Percentiles rank a stretch among this genome's conserved stretches.
phyloP scores from a whole-genome alignment of 345 rosid genomes.

The Chamaenerion angustifolium region DNA sequence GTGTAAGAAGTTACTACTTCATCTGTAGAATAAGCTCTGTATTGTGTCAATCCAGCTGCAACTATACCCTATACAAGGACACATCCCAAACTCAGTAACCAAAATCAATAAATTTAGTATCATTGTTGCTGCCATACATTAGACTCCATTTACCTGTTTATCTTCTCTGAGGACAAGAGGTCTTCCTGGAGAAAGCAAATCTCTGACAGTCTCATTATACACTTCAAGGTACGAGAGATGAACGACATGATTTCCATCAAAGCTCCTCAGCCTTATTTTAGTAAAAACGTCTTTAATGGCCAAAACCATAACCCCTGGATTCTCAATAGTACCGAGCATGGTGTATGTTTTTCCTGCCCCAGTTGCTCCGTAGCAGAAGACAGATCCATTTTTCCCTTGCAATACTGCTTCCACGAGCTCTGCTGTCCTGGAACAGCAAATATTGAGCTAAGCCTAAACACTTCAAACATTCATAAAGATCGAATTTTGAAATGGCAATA shows the following conservation, averaged over 20 bases:
- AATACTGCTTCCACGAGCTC: slow-evolving; percentile 80
- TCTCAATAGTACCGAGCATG: slow-evolving; percentile 81
- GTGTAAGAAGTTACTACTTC: slow-evolving; percentile 33
- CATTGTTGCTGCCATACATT: no score
- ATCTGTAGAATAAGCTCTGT: slow-evolving; percentile 88
- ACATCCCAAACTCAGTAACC: neutral
- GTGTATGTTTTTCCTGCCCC: slow-evolving; percentile 97
- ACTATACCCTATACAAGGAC: slow-evolving; percentile 54
- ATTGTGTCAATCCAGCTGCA: slow-evolving; percentile 91
- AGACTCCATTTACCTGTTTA: slow-evolving; percentile 39
- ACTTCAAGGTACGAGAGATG: slow-evolving; percentile 93
- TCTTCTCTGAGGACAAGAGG: slow-evolving; percentile 93
- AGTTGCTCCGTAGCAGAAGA: slow-evolving; percentile 96
- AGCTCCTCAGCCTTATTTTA: slow-evolving; percentile 74
- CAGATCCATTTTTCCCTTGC: slow-evolving; percentile 91
- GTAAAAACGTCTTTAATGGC: slow-evolving; percentile 86
- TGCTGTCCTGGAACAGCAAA: slow-evolving; percentile 51
- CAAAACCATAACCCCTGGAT: slow-evolving; percentile 96
- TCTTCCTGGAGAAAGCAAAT: slow-evolving; percentile 92
- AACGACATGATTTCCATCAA: slow-evolving; percentile 77
- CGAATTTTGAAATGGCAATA: neutral
- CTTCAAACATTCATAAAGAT: no score
- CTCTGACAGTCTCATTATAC: slow-evolving; percentile 83
- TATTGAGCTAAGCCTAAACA: no score
- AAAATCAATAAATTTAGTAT: neutral